Percentiles rank a stretch among this genome's conserved stretches.
Conservation (phyloP, 495 filamentous ascomycete species). For the Penicillium atrosanguineum region DNA sequence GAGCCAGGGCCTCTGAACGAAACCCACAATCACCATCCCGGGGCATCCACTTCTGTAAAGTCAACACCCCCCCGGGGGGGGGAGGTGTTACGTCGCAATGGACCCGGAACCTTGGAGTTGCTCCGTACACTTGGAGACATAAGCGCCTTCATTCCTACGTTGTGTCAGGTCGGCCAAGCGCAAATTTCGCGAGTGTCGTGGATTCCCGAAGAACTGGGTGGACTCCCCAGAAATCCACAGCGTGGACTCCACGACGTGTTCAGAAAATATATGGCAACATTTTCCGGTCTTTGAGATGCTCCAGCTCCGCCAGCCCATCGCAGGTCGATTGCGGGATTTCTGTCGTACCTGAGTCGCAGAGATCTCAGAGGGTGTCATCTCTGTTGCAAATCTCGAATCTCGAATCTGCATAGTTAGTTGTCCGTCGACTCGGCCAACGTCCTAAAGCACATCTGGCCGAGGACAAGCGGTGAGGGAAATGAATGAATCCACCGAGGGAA, state of each 20-base stretch:
- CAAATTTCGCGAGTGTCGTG: slow-evolving; percentile 6
- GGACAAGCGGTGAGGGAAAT: slow-evolving; percentile 28
- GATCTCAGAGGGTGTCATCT: not conserved
- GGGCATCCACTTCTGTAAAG: not conserved
- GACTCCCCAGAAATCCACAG: slow-evolving; percentile 4
- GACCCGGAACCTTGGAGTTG: not conserved
- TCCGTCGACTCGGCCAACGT: not conserved
- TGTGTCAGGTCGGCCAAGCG: slow-evolving; percentile 2
- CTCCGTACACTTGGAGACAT: slow-evolving; percentile 5
- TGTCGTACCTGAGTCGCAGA: slow-evolving; percentile 5
- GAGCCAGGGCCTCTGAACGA: not conserved
- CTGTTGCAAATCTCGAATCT: slow-evolving; percentile 1
- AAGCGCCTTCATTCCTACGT: not conserved
- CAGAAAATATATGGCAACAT: slow-evolving; percentile 5
- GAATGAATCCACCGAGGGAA: slow-evolving; percentile 23
- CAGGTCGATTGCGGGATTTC: not conserved
- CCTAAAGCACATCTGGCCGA: not conserved
- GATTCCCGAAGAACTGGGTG: slow-evolving; percentile 12
- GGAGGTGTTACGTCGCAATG: not conserved
- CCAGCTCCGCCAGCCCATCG: not conserved
- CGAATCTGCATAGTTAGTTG: slow-evolving; percentile 4
- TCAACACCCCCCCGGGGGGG: not conserved
- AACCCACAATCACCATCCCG: not conserved
- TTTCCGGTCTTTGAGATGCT: slow-evolving; percentile 9
- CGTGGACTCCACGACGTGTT: slow-evolving; percentile 5